These are phyloP conservation scores for Chaetomidium leptoderma DNA, from an alignment of 495 filamentous ascomycete genomes.

Conservation along the genomic window DNA sequence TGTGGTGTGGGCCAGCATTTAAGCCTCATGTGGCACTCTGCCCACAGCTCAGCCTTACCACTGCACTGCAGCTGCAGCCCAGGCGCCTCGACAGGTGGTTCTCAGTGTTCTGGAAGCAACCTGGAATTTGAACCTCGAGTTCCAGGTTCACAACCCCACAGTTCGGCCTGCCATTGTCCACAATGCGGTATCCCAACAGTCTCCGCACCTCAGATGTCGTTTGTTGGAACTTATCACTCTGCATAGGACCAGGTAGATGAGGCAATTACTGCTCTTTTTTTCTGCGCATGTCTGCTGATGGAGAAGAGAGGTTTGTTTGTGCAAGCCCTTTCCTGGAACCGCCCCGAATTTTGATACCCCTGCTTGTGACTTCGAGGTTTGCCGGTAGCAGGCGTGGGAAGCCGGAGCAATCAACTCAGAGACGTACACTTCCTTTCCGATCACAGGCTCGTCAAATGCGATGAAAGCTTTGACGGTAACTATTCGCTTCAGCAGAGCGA, in stretches of 20 bases:
- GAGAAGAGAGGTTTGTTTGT: conserved; percentile 1
- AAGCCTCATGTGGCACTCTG: conserved; percentile 21
- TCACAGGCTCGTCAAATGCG: neutral
- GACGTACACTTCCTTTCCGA: neutral
- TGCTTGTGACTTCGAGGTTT: too few relatives aligned
- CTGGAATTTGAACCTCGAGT: neutral
- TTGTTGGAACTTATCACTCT: neutral
- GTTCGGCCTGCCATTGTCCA: neutral
- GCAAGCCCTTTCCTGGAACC: conserved; percentile 8
- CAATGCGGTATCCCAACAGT: neutral
- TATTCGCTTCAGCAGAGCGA: too few relatives aligned
- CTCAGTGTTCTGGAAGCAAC: conserved; percentile 28
- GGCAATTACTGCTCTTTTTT: conserved; percentile 10
- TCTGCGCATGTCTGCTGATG: neutral
- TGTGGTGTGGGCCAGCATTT: neutral
- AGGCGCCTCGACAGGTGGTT: conserved; percentile 18
- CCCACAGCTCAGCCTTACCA: conserved; percentile 30
- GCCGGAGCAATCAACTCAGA: neutral
- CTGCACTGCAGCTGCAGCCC: conserved; percentile 25
- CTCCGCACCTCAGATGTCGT: too few relatives aligned
- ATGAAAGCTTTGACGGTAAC: neutral
- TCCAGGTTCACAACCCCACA: neutral
- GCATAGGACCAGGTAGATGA: neutral
- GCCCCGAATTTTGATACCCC: neutral
- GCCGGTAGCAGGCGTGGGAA: neutral